A percentile compares a stretch with the other conserved stretches of the same genome.
These are phyloP conservation scores for Talaromyces liani DNA, from an alignment of 495 filamentous ascomycete species.

Conservation along the genomic window DNA sequence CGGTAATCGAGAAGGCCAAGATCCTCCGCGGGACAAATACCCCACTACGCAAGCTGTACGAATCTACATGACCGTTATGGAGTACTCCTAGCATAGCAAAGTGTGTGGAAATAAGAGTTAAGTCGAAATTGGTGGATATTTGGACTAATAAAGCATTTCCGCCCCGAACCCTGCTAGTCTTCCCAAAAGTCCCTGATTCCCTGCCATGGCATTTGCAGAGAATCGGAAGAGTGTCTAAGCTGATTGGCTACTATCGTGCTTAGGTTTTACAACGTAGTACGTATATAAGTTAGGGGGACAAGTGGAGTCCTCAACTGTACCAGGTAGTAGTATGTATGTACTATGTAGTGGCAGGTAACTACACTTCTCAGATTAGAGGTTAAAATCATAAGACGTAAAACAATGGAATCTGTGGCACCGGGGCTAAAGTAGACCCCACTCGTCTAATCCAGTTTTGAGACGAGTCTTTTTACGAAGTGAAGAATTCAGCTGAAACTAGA, in stretches of 20 bases:
- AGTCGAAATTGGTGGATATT: not conserved
- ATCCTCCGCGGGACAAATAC: not conserved
- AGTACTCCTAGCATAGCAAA: not conserved
- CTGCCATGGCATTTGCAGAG: not conserved
- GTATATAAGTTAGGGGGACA: too few species aligned
- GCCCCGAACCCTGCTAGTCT: not conserved
- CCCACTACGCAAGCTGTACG: not conserved
- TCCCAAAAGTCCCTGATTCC: not conserved
- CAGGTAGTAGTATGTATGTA: not conserved
- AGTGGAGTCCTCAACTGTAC: not conserved
- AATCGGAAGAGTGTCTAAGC: not conserved
- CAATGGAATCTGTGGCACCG: not conserved
- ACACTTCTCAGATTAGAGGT: not conserved
- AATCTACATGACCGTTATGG: not conserved
- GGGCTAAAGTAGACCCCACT: not conserved
- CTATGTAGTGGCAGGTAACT: not conserved
- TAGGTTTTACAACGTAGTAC: too few species aligned
- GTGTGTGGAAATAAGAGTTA: not conserved
- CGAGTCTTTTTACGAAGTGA: not conserved
- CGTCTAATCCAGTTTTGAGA: not conserved
- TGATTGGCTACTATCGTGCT: not conserved
- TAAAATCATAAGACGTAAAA: not conserved
- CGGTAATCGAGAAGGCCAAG: not conserved
- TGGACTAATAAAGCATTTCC: not conserved
- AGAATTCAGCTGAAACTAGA: not conserved